Percentiles rank a stretch among this genome's conserved stretches.
phyloP scores from a whole-genome alignment of 192 early-diverging fungal genomes.

The Physocladia obscura region DNA sequence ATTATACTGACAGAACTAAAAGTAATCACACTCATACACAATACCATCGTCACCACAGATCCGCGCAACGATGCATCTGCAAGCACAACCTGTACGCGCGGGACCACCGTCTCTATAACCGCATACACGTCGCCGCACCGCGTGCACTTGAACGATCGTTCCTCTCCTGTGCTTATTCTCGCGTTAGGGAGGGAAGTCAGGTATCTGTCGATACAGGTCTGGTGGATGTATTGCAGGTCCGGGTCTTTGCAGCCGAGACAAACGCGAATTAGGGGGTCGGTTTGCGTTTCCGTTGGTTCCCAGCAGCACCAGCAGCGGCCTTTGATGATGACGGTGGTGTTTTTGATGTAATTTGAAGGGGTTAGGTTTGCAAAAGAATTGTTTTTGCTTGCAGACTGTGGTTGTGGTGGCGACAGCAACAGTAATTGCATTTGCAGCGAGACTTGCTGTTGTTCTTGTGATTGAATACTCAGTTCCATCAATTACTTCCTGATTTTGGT shows the following conservation, averaged over 20 bases:
- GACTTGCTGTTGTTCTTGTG: too few species aligned
- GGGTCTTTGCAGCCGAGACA: slow-evolving; percentile 54
- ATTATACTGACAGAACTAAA: too few species aligned
- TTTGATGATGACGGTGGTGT: slow-evolving; percentile 9
- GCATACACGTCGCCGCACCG: slow-evolving; percentile 42
- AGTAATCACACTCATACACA: background rate
- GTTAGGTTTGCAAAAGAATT: too few species aligned
- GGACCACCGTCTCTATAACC: background rate
- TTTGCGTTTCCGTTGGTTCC: slow-evolving; percentile 23
- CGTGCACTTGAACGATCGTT: slow-evolving; percentile 30
- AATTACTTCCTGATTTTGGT: too few species aligned
- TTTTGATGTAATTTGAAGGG: too few species aligned
- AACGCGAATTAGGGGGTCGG: slow-evolving; percentile 49
- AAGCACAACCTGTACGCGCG: background rate
- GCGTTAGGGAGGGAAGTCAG: slow-evolving; percentile 39
- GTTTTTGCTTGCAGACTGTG: too few species aligned
- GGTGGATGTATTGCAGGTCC: slow-evolving; percentile 56
- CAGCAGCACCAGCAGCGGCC: slow-evolving; percentile 42
- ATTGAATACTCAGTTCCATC: too few species aligned
- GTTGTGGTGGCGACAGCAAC: too few species aligned
- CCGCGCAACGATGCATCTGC: background rate
- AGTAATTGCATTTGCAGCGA: too few species aligned
- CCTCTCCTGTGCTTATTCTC: slow-evolving; percentile 2
- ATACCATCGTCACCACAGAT: background rate
- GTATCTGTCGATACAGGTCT: slow-evolving; percentile 48